phyloP scores from a whole-genome alignment of 257 asterid species.

The Primulina eburnea region DNA sequence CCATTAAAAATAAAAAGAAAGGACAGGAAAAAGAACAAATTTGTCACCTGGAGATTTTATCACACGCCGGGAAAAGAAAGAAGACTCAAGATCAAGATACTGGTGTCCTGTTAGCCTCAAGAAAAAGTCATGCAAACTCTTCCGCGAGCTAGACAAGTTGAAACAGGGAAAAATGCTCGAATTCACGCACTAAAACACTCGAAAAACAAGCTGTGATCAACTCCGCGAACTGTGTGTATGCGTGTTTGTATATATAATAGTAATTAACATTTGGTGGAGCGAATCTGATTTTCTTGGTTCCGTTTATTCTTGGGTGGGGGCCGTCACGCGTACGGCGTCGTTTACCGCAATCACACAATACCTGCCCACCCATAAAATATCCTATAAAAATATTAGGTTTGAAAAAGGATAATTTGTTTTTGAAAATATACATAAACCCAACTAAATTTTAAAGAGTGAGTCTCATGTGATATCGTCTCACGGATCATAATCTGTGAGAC shows the following conservation, averaged over 20 bases:
- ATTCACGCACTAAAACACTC: background rate
- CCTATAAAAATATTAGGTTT: too few species aligned
- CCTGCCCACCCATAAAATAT: too few species aligned
- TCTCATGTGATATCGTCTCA: too few species aligned
- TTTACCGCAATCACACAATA: too few species aligned
- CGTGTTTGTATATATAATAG: background rate
- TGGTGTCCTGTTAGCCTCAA: slow-evolving; percentile 6
- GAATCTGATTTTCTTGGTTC: too few species aligned
- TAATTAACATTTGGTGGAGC: too few species aligned
- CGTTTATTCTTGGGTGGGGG: too few species aligned
- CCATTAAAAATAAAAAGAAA: background rate
- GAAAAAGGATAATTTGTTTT: too few species aligned
- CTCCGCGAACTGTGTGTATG: slow-evolving; percentile 12
- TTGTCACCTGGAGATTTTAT: slow-evolving; percentile 8
- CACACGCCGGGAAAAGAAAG: background rate
- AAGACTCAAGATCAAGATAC: background rate
- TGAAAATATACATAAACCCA: too few species aligned
- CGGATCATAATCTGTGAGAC: too few species aligned
- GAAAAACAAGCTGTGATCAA: slow-evolving; percentile 12
- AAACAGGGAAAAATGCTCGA: background rate
- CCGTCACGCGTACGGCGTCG: too few species aligned
- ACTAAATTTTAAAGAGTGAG: too few species aligned
- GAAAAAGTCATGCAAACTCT: slow-evolving; percentile 25
- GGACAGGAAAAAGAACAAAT: background rate
- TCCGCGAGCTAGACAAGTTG: background rate